phyloP scores from a whole-genome alignment of 768 basidiomycete species.

The Ramaria sp. region DNA sequence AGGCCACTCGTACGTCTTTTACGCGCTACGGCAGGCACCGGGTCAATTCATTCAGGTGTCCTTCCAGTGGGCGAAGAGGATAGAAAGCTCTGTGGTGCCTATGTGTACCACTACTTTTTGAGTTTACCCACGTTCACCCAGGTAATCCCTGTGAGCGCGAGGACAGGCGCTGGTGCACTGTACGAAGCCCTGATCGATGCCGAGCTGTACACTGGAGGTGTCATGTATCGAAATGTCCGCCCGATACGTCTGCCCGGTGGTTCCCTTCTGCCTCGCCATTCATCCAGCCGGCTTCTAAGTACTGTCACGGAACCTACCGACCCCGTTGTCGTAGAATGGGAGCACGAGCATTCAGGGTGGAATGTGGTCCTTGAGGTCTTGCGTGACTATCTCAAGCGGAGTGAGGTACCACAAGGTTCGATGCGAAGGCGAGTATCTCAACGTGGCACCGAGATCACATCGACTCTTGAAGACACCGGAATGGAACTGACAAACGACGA shows the following conservation, averaged over 20 bases:
- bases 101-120: slow-evolving; percentile 70
- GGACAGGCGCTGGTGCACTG: slow-evolving; percentile 56
- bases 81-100: slow-evolving; percentile 48
- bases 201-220: slow-evolving; percentile 43
- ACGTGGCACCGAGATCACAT: background rate
- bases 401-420: slow-evolving; percentile 29
- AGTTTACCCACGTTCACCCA: slow-evolving; percentile 66
- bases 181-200: slow-evolving; percentile 50
- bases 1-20: slow-evolving; percentile 60
- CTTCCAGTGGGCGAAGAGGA: slow-evolving; percentile 34
- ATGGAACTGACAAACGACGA: slow-evolving; percentile 61
- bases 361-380: slow-evolving; percentile 73
- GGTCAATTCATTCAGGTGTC: slow-evolving; percentile 46
- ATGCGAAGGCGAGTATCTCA: slow-evolving; percentile 39
- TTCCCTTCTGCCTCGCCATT: slow-evolving; percentile 52
- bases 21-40: slow-evolving; percentile 65
- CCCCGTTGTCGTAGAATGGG: slow-evolving; percentile 66
- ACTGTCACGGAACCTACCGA: slow-evolving; percentile 39
- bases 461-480: slow-evolving; percentile 51
- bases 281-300: slow-evolving; percentile 61
- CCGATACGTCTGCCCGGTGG: slow-evolving; percentile 71
- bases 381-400: slow-evolving; percentile 59
- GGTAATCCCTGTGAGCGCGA: slow-evolving; percentile 51
- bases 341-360: slow-evolving; percentile 80
- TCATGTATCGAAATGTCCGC: slow-evolving; percentile 54